Base-by-base conservation (phyloP, 495 filamentous ascomycete species). In the Xylaria venustula region DNA sequence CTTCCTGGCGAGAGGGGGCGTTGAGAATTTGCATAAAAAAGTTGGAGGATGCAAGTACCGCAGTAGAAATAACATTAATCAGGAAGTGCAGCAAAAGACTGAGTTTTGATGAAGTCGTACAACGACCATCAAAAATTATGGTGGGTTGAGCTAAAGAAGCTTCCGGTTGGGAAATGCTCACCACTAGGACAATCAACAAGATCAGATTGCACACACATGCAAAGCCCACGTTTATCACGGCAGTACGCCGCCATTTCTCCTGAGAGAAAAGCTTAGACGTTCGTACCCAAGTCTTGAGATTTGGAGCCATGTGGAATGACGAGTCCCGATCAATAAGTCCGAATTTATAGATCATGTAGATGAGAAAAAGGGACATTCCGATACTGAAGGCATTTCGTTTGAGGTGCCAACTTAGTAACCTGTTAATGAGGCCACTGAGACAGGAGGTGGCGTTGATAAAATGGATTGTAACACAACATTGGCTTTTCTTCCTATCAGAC, bases 21-120 rank as follows among this genome's bases (percentile, higher is more conserved):
- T 1, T 46, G 37, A 77, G 53, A 12, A 70, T 56, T 40, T 80
- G 77, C 77, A 79, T 78, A 45, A 69, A 74, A 50, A 75, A 74
- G 36, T 70, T 74, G 32, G 71, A 73, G 0, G 71, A 70, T 15
- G 64, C 71, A 6, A 78, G 60, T 17, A 75, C 64, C 0, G 45
- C 56, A 1, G 71, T 75, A 4, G 72, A 71, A 1, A 76, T 37
- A 15, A 72, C 23, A 36, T 75, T 77, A 37, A 77, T 73, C 5
- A 74, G 36, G 1, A 74, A 48, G 49, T 76, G 75, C 58, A 68
- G 34, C 6, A 55, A 45, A 0, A 59, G 50, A 28, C 42, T 64
- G 3, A 52, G 49, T 14, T 2, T 36, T 12, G 49, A 37, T 14
- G 30, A 34, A 0, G n/a, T 37, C 17, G 49, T 36, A 36, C 49